Percentiles rank a stretch among this genome's conserved stretches.
These are phyloP conservation scores for Phaeolepiota aurea DNA, from an alignment of 768 basidiomycete genomes.

Conservation along the genomic window DNA sequence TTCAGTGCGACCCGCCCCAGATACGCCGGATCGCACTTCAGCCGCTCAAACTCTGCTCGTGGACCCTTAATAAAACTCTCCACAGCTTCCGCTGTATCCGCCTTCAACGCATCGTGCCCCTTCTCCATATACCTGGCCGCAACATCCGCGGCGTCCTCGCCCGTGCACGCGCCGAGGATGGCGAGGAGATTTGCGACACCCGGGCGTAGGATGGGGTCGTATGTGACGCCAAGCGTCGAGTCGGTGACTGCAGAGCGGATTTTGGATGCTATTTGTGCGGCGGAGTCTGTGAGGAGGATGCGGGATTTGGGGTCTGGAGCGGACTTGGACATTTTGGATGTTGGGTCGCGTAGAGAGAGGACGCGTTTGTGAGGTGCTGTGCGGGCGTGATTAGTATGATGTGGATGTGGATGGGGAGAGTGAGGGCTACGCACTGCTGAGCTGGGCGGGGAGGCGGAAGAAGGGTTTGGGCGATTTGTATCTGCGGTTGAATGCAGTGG, in stretches of 20 bases:
- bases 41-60: conserved; percentile 56
- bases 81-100: conserved; percentile 65
- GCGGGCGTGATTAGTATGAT: neutral
- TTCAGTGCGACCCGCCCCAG: conserved; percentile 51
- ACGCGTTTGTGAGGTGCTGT: conserved; percentile 75
- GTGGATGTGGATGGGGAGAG: neutral
- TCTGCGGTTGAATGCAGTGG: conserved; percentile 71
- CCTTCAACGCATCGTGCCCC: conserved; percentile 66
- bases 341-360: conserved; percentile 79
- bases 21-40: conserved; percentile 53
- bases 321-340: conserved; percentile 94
- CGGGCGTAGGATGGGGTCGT: conserved; percentile 72
- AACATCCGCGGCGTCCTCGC: conserved; percentile 32
- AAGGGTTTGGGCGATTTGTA: conserved; percentile 38
- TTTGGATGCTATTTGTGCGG: conserved; percentile 54
- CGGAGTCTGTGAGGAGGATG: conserved; percentile 76
- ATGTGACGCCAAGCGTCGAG: conserved; percentile 65
- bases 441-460: conserved; percentile 66
- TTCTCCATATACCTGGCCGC: conserved; percentile 42
- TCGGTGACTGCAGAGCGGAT: conserved; percentile 83
- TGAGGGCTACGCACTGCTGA: conserved; percentile 53
- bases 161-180: conserved; percentile 71
- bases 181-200: conserved; percentile 77
- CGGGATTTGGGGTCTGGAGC: conserved; percentile 70
- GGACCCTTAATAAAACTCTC: conserved; percentile 59